Base-by-base conservation (phyloP, 2,329 filamentous ascomycete species). In the Fusarium sacchari region DNA sequence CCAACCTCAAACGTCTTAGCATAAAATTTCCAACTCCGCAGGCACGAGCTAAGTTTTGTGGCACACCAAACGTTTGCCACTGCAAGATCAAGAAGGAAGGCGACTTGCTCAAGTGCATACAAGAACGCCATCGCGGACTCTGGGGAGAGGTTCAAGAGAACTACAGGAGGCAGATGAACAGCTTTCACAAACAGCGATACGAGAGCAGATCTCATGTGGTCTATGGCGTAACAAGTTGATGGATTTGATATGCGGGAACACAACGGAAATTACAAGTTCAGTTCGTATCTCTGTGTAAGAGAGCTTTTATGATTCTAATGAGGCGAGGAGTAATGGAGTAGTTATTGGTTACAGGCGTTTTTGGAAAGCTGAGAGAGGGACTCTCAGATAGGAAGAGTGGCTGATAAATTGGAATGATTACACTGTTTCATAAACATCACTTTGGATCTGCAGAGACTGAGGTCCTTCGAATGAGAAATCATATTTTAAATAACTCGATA, bases 111-210 rank as follows among this genome's bases (percentile, higher is more conserved):
- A 63, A 64, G 36, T 81, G 80, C 17, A 68, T 81, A 18, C 66
- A 72, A 32, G 57, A 55, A 26, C 71, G 73, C 8, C 80, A 81
- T 55, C 65, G 73, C 13, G 80, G 80, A 3, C 60, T 80, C 6
- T 77, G 80, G 49, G 80, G 80, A 1, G 65, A 79, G 34, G 80
- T 81, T 14, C 77, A 79, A 60, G 78, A 81, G 58, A 64, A 62
- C 17, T 74, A 79, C 36, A 75, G 80, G 49, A 75, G 67, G 47
- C 71, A 77, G 70, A 65, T 71, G 46, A 77, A 69, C 13, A 63
- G 53, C 11, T 79, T 75, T 44, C 69, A 79, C 47, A 62, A 65
- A 43, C 61, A 67, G 39, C 68, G 76, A 40, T 72, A 71, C 22
- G 76, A 72, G 43, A 66, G 64, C 1, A 76, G 73, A 26, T 57